phyloP scores from a whole-genome alignment of 495 filamentous ascomycete species.

The Neurospora sp. region DNA sequence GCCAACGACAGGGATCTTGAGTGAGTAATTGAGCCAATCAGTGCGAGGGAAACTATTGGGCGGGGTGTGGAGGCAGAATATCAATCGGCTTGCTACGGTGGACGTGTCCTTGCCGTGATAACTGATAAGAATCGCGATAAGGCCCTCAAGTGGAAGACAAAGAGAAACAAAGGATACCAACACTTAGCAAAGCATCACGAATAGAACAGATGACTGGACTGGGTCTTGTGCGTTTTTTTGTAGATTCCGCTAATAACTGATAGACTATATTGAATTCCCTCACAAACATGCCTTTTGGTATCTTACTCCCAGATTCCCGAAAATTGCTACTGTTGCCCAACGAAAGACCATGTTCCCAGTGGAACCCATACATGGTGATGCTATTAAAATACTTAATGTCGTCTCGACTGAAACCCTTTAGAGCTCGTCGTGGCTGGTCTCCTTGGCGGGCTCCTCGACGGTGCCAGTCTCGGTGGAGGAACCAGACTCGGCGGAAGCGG shows the following conservation, averaged over 20 bases:
- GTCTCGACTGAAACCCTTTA: conserved; percentile 26
- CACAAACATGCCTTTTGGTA: conserved; percentile 12
- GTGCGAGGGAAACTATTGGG: neutral
- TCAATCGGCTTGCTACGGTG: neutral
- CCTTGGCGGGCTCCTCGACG: conserved; percentile 31
- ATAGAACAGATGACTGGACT: neutral
- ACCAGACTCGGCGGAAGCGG: conserved; percentile 43
- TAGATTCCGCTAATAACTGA: neutral
- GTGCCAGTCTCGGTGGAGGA: conserved; percentile 10
- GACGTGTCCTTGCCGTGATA: neutral
- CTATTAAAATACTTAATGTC: neutral
- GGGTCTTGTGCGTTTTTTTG: neutral
- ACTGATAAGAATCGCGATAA: neutral
- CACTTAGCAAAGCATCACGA: neutral
- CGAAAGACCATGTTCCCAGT: neutral
- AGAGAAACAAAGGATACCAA: neutral
- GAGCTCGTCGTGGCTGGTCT: conserved; percentile 54
- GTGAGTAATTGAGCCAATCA: neutral
- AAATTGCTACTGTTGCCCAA: conserved; percentile 4
- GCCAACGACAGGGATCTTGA: neutral
- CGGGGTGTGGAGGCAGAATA: neutral
- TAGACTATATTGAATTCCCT: neutral
- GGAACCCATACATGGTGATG: neutral
- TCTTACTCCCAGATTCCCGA: conserved; percentile 16
- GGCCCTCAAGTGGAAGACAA: neutral